phyloP scores from a whole-genome alignment of 2,329 filamentous ascomycete species.

The Dryadomyces quercus-mongolicae region DNA sequence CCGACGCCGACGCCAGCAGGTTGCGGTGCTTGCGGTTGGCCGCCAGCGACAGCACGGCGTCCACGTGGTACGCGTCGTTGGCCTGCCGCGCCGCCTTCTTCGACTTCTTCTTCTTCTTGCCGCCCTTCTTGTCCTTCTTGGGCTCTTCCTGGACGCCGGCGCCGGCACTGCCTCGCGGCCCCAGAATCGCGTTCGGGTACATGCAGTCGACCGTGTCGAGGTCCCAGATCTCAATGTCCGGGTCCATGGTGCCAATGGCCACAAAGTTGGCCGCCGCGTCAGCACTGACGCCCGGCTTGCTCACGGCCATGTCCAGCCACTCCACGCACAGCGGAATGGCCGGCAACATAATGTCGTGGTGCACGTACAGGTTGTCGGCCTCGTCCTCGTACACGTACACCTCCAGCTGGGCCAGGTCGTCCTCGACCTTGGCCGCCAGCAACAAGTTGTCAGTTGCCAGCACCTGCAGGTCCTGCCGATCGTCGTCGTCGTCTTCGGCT shows the following conservation, averaged over 20 bases:
- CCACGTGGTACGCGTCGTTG: slow-evolving; percentile 88
- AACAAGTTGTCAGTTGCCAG: slow-evolving; percentile 87
- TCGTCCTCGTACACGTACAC: slow-evolving; percentile 96
- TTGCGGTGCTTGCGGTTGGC: slow-evolving; percentile 92
- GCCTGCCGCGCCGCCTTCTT: slow-evolving; percentile 71
- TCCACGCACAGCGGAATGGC: slow-evolving; percentile 92
- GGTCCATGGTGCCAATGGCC: slow-evolving; percentile 92
- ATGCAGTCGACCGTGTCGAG: slow-evolving; percentile 92
- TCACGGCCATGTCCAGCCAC: slow-evolving; percentile 88
- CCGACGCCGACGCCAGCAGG: slow-evolving; percentile 85
- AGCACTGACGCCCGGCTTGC: slow-evolving; percentile 49
- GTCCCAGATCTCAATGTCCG: slow-evolving; percentile 98
- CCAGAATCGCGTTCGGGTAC: slow-evolving; percentile 94
- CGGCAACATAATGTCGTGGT: slow-evolving; percentile 98
- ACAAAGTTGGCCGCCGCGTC: slow-evolving; percentile 77
- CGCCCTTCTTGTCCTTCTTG: slow-evolving; percentile 59
- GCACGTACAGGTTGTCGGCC: slow-evolving; percentile 93
- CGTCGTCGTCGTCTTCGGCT: slow-evolving; percentile 64
- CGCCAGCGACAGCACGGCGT: slow-evolving; percentile 81
- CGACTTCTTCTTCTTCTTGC: slow-evolving; percentile 72
- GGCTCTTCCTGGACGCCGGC: slow-evolving; percentile 36
- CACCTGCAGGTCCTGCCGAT: slow-evolving; percentile 88
- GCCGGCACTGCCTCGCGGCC: slow-evolving; percentile 37
- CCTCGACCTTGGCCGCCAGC: slow-evolving; percentile 85
- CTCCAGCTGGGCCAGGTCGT: slow-evolving; percentile 92